Percentiles rank a stretch among this genome's conserved stretches.
phyloP scores from a whole-genome alignment of 805 yeast genomes.

The Cyberlindnera xishuangbannaensis region DNA sequence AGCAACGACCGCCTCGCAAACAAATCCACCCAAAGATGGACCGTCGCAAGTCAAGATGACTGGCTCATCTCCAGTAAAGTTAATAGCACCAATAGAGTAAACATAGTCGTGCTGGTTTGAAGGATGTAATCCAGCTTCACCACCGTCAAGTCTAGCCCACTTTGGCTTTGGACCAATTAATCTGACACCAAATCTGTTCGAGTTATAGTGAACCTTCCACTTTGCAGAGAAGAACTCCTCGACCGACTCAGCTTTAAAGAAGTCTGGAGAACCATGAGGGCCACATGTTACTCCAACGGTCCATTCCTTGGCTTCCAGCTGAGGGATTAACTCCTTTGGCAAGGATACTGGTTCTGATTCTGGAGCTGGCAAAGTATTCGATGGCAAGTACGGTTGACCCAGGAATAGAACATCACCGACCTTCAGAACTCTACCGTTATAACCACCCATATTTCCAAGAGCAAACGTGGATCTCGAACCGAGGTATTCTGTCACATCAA shows the following conservation, averaged over 20 bases:
- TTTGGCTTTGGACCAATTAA: conserved; percentile 91
- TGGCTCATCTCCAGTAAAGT: conserved; percentile 98
- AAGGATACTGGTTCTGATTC: conserved; percentile 53
- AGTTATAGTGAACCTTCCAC: conserved; percentile 97
- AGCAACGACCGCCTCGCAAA: conserved; percentile 92
- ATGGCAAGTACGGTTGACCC: conserved; percentile 66
- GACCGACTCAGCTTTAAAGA: conserved; percentile 72
- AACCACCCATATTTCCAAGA: conserved; percentile 87
- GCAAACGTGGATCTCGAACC: conserved; percentile 98
- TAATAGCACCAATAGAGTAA: conserved; percentile 92
- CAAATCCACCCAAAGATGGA: conserved; percentile 96
- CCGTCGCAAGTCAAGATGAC: conserved; percentile 96
- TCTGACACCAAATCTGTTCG: conserved; percentile 94
- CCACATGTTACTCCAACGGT: conserved; percentile 91
- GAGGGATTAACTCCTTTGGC: conserved; percentile 40
- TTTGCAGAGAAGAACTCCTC: conserved; percentile 65
- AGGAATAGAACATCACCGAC: conserved; percentile 87
- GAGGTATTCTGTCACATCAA: conserved; percentile 88
- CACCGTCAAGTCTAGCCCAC: conserved; percentile 97
- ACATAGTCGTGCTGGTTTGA: conserved; percentile 98
- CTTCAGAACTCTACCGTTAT: conserved; percentile 87
- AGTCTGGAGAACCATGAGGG: conserved; percentile 97
- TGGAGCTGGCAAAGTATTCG: conserved; percentile 71
- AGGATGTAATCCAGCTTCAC: conserved; percentile 97
- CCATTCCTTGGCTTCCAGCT: conserved; percentile 46